Percentiles rank a stretch among this genome's conserved stretches.
These are phyloP conservation scores for Thuidium tamariscinum DNA, from an alignment of 225 moss, liverwort and hornwort genomes.

Conservation along the genomic window DNA sequence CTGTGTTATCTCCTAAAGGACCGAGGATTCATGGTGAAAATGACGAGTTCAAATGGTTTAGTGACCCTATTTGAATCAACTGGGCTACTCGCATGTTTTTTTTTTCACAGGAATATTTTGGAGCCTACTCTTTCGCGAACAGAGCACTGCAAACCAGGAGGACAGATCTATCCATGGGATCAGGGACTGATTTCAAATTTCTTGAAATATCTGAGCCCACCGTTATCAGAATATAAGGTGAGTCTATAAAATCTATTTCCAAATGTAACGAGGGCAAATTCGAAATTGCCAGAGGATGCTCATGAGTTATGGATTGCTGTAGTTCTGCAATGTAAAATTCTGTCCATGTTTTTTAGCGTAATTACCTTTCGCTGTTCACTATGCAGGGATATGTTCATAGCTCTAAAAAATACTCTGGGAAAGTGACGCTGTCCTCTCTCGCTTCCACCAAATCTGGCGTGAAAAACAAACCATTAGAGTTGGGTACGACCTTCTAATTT, in stretches of 20 bases:
- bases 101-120: slow-evolving; percentile 16
- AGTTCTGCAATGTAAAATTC: not conserved
- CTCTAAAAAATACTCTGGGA: slow-evolving; percentile 60
- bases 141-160: slow-evolving; percentile 22
- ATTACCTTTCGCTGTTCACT: not conserved
- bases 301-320: not conserved
- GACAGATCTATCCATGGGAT: slow-evolving; percentile 74
- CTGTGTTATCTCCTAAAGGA: not conserved
- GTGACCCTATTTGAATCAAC: not conserved
- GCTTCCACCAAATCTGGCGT: slow-evolving; percentile 45
- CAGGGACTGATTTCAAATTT: slow-evolving; percentile 39
- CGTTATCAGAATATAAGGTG: slow-evolving; percentile 57
- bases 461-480: slow-evolving; percentile 60
- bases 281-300: not conserved
- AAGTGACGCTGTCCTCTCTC: slow-evolving; percentile 47
- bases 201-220: slow-evolving; percentile 41
- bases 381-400: slow-evolving; percentile 55
- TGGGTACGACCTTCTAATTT: slow-evolving; percentile 32
- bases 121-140: slow-evolving; percentile 16
- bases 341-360: not conserved
- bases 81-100: too few relatives aligned
- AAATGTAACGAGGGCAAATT: not conserved
- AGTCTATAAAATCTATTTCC: not conserved
- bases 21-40: not conserved
- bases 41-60: not conserved